phyloP scores from a whole-genome alignment of 768 basidiomycete genomes.

The Tremella yokohamensis region DNA sequence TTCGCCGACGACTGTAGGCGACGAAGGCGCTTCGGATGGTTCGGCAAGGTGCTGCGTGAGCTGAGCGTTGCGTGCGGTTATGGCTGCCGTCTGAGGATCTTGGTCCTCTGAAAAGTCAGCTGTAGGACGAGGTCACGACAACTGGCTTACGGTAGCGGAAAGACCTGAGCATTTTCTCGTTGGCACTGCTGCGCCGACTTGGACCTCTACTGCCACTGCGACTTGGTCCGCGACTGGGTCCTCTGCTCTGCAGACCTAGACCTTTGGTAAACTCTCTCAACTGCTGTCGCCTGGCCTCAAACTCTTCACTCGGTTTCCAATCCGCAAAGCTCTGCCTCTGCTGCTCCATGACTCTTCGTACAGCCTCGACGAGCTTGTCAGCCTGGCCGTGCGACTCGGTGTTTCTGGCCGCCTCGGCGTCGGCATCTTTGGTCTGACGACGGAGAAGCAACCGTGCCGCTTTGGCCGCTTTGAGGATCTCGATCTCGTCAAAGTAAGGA shows the following conservation, averaged over 20 bases:
- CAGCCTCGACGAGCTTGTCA: slow-evolving; percentile 42
- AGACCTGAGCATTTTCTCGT: slow-evolving; percentile 8
- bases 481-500: slow-evolving; percentile 53
- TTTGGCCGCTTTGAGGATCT: slow-evolving; percentile 53
- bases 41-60: slow-evolving; percentile 8
- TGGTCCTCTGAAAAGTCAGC: slow-evolving; percentile 1
- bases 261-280: slow-evolving; percentile 37
- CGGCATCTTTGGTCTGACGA: slow-evolving; percentile 44
- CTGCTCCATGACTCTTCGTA: slow-evolving; percentile 42
- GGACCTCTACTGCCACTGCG: slow-evolving; percentile 17
- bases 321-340: slow-evolving; percentile 35
- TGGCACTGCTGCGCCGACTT: slow-evolving; percentile 26
- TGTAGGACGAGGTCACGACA: background rate
- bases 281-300: slow-evolving; percentile 34
- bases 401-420: slow-evolving; percentile 31
- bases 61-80: slow-evolving; percentile 16
- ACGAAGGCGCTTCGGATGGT: slow-evolving; percentile 35
- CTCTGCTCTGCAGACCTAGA: slow-evolving; percentile 22
- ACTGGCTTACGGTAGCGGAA: background rate
- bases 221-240: slow-evolving; percentile 39
- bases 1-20: slow-evolving; percentile 17
- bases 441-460: slow-evolving; percentile 51
- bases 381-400: slow-evolving; percentile 16
- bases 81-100: slow-evolving; percentile 19
- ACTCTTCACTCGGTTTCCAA: slow-evolving; percentile 44